Evolutionary conservation across 2,329 filamentous ascomycete species (phyloP), one percentile per base, ranked within the genome.

Genomic region (Fonsecaea pugnacius): DNA sequence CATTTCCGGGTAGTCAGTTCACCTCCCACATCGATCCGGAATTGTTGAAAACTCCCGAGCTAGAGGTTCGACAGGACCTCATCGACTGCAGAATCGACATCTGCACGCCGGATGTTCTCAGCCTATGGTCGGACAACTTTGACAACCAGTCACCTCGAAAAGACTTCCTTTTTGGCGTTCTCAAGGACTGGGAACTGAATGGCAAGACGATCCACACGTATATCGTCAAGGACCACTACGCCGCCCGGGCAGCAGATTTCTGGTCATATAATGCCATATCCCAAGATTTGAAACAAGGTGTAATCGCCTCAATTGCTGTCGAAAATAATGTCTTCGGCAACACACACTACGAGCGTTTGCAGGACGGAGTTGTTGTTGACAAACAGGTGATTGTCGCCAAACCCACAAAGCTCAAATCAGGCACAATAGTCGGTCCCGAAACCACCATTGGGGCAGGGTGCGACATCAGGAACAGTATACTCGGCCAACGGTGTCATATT

Each of bases 41-140:
- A 40, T 82, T 96, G n/a, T 80, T 96, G 18, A 87, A 89, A 58
- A 83, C 90, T 69, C 82, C 85, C 5, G 91, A 96, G 75, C 85
- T 96, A 57, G 92, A 96, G 71, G 83, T 97, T 21, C 87, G 93
- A 43, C 87, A 90, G 68, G 94, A 99, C 77, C 80, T 99, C 64
- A 90, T 98, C 67, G 95, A 99, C 76, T 93, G 92, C 71, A 91
- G 91, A 58, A 95, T 99, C 73, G 95, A 99, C 75, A 98, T 99
- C 69, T 98, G 94, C 78, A 98, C 95, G 0, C 93, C 94, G 0
- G 95, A 98, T 74, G 93, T 97, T 8, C 84, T 98, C 50, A 93
- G 93, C 7, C 80, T 98, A 63, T 99, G 95, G 91, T 95, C 92
- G 8, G 95, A 99, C 78, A 96, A 93, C 74, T 99, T 98, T 72